Percentiles rank a stretch among this genome's conserved stretches.
Conservation (phyloP, 2,329 filamentous ascomycete genomes). For the Cryphonectria parasitica region DNA sequence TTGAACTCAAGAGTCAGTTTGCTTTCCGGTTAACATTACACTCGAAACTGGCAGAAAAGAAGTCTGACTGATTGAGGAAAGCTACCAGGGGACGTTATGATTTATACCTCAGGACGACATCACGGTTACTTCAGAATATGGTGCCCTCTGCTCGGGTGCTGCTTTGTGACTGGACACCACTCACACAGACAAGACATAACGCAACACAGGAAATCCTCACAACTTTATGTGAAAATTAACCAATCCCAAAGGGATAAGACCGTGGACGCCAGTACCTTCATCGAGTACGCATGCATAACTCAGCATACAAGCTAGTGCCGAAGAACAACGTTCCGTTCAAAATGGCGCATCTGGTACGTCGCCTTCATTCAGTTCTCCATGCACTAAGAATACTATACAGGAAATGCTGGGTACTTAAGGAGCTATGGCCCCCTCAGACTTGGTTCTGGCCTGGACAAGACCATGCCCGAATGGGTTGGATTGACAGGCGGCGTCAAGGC, state of each 20-base stretch:
- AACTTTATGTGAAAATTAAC: too few species aligned
- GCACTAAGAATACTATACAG: neutral
- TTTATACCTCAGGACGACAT: neutral
- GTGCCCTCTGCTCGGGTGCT: neutral
- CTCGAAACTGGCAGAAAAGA: too few species aligned
- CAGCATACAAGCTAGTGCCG: neutral
- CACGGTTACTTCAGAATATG: neutral
- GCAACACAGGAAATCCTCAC: neutral
- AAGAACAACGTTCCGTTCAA: neutral
- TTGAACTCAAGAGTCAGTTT: neutral
- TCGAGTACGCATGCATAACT: neutral
- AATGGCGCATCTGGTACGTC: neutral
- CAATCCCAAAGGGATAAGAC: neutral
- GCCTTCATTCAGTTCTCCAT: neutral
- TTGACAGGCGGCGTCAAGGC: neutral
- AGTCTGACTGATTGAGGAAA: neutral
- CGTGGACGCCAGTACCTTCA: neutral
- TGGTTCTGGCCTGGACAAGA: neutral
- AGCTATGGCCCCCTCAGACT: neutral
- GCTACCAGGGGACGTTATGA: too few species aligned
- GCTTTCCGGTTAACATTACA: neutral
- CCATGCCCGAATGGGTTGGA: neutral
- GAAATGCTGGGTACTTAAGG: neutral
- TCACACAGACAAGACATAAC: neutral
- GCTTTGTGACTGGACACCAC: neutral